Conservation (phyloP, 208 protist species). For the Strigomonas galati region DNA sequence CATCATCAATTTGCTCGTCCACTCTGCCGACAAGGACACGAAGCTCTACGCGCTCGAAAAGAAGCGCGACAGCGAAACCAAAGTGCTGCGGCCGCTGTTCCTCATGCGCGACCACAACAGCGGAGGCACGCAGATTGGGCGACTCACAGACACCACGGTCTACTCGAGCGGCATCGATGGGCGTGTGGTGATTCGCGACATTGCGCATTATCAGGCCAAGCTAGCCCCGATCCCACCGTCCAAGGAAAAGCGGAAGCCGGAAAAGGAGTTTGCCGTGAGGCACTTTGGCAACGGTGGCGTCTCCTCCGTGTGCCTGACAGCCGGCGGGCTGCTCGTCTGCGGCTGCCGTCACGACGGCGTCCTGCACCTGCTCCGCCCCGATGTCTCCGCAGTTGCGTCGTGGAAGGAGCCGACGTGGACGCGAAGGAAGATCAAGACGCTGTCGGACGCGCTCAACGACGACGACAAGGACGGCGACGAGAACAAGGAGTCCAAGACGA, state of each 20-base stretch:
- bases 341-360: conserved; percentile 21
- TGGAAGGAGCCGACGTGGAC: conserved; percentile 47
- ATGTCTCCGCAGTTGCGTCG: neutral
- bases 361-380: conserved; percentile 10
- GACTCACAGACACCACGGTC: conserved; percentile 30
- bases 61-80: conserved; percentile 48
- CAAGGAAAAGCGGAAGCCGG: conserved; percentile 70
- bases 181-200: conserved; percentile 54
- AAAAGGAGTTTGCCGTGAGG: conserved; percentile 31
- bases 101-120: conserved; percentile 74
- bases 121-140: conserved; percentile 46
- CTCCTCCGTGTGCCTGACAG: conserved; percentile 22
- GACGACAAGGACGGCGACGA: neutral
- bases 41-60: conserved; percentile 79
- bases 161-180: conserved; percentile 69
- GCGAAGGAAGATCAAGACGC: conserved; percentile 8
- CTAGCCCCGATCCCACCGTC: conserved; percentile 70
- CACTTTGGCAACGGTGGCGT: conserved; percentile 53
- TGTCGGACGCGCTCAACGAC: neutral
- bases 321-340: conserved; percentile 16
- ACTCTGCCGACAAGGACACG: conserved; percentile 80
- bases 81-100: conserved; percentile 62
- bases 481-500: neutral
- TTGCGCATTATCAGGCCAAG: conserved; percentile 56
- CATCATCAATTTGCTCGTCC: conserved; percentile 63